Base-by-base conservation (phyloP, 139 green algal species). In the Ettlia oleoabundans region DNA sequence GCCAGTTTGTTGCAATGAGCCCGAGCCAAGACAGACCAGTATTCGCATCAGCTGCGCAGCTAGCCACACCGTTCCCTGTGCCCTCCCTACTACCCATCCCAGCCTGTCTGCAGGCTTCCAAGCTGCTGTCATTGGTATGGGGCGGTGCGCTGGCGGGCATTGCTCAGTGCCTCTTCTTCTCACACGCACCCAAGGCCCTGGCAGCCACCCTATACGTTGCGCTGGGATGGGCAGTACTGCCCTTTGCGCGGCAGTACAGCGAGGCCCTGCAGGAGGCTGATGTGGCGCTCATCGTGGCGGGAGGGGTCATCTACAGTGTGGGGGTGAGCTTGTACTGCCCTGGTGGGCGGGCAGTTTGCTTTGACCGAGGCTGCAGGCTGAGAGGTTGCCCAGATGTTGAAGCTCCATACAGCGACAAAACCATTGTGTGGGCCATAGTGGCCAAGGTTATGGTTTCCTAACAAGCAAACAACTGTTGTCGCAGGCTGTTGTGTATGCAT, bases 81-180 rank as follows among this genome's bases (percentile, higher is more conserved):
- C 66, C 1, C n/a, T 4, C 69, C 69, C 70, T 18, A 42, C 30
- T 8, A 35, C 47, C 47, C 47, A 58, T 15, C 47, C 47, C 10
- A 10, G 15, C 47, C 21, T 8, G 13, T 67, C 6, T 53, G 26
- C 30, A 33, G 15, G 1, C 37, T 33, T 37, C 47, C 9, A 38
- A 33, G 13, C 52, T 88, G 43, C 62, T 91, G 38, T 58, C 47
- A 0, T 38, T 83, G 26, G 82, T 90, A 55, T 91, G 87, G 87
- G 41, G 40, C 8, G 81, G 78, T 61, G 85, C 85, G 7, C 4
- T 65, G 26, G 37, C n/a, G 10, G 75, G 75, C 58, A 81, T 81
- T 3, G 13, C 76, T 43, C 82, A 90, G 53, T 75, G 38, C 43
- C 43, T 91, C 32, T 85, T 91, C 69, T 86, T 86, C 61, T 8